Evolutionary conservation across 257 asterid genomes (phyloP).

Genomic region (Penstemon newberryi): DNA sequence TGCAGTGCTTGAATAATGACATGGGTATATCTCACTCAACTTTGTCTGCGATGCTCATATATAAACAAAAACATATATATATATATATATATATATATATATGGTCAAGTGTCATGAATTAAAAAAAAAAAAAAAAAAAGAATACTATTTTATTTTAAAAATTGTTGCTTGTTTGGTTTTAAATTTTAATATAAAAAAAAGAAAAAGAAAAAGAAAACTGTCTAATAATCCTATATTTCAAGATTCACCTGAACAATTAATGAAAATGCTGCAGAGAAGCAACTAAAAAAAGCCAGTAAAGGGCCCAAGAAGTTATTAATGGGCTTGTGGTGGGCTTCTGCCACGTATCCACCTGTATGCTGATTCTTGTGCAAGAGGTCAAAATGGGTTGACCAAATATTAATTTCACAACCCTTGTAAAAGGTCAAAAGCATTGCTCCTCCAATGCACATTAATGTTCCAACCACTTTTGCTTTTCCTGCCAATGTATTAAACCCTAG

Average conservation of each 20-base stretch:
- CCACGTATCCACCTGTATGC: slow-evolving; percentile 24
- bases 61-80: not conserved
- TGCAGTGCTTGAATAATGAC: slow-evolving; percentile 71
- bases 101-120: no score
- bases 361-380: slow-evolving; percentile 21
- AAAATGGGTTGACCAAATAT: slow-evolving; percentile 40
- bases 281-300: slow-evolving; percentile 40
- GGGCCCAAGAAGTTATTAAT: slow-evolving; percentile 45
- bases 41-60: slow-evolving; percentile 34
- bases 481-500: slow-evolving; percentile 44
- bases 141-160: no score
- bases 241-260: slow-evolving; percentile 60
- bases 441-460: slow-evolving; percentile 56
- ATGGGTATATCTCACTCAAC: slow-evolving; percentile 58
- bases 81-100: not conserved
- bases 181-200: no score
- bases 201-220: no score
- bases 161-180: no score
- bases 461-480: slow-evolving; percentile 62
- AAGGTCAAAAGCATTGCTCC: slow-evolving; percentile 83
- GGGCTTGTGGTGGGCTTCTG: slow-evolving; percentile 4
- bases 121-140: no score
- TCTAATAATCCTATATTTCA: not conserved
- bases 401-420: slow-evolving; percentile 52
- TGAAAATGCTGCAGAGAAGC: slow-evolving; percentile 40